Evolutionary conservation across 805 yeast species (phyloP).

Genomic region (Wickerhamomyces canadensis): DNA sequence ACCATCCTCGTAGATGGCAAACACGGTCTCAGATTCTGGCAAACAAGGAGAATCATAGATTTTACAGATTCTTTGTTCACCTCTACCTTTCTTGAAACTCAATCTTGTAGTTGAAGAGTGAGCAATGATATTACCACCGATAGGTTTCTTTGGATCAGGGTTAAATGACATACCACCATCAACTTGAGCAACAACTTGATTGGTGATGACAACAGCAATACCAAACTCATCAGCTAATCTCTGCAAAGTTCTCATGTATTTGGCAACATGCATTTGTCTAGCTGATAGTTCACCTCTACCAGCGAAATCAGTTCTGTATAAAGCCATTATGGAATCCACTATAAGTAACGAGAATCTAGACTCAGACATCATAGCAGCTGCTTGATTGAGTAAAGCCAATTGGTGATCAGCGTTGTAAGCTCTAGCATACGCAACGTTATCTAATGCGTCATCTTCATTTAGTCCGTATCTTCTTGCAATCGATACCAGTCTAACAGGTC

Average conservation of each 20-base stretch:
- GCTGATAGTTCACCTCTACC: slow-evolving; percentile 97
- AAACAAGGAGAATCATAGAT: slow-evolving; percentile 94
- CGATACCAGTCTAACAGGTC: slow-evolving; percentile 85
- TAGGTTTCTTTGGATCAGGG: slow-evolving; percentile 97
- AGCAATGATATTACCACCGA: slow-evolving; percentile 97
- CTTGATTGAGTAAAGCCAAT: slow-evolving; percentile 75
- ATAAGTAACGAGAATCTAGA: slow-evolving; percentile 84
- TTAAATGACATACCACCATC: slow-evolving; percentile 80
- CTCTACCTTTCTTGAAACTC: slow-evolving; percentile 85
- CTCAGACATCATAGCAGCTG: slow-evolving; percentile 95
- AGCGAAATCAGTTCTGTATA: slow-evolving; percentile 88
- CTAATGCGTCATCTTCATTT: slow-evolving; percentile 90
- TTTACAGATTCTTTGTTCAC: slow-evolving; percentile 88
- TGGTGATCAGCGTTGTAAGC: slow-evolving; percentile 98
- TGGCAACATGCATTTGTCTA: slow-evolving; percentile 90
- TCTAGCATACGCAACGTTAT: slow-evolving; percentile 95
- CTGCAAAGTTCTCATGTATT: slow-evolving; percentile 86
- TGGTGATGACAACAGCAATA: slow-evolving; percentile 90
- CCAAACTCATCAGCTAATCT: slow-evolving; percentile 97
- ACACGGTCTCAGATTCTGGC: slow-evolving; percentile 92
- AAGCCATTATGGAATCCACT: slow-evolving; percentile 97
- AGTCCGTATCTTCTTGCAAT: slow-evolving; percentile 90
- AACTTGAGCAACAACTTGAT: slow-evolving; percentile 97
- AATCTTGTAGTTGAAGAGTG: slow-evolving; percentile 94
- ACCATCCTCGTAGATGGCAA: slow-evolving; percentile 95